Base-by-base conservation (phyloP, 73 alveolate species). In the Uronychia setigera region DNA sequence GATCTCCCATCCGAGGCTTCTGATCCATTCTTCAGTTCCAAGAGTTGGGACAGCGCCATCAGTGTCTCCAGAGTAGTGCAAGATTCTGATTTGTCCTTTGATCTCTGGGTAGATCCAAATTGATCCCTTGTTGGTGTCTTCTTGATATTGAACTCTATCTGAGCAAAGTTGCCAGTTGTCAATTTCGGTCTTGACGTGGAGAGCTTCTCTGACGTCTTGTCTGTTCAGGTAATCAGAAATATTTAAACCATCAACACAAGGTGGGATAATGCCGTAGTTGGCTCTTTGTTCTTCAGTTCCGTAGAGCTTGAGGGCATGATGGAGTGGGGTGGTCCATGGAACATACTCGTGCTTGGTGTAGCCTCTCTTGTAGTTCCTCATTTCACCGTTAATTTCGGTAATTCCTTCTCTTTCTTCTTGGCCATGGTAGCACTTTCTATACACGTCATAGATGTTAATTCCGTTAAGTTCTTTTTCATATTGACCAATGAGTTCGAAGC, bases 41-140 rank as follows among this genome's bases (percentile, higher is more conserved):
- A 85, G 59, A 27, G 93, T 88, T 27, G 98, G 98, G 0, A 94
- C 93, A 35, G 87, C 96, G 28, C 95, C 94, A 81, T 94, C 98
- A 59, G 92, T 78, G 86, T 91, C 96, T 46, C 98, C 98, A 60
- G 94, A 83, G 90, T 88, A 94, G 76, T 85, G 85, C 84, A 92
- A 80, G 34, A 94, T 88, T 81, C 93, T 94, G 60, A 86, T 81
- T 59, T 80, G 75, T 27, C 85, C 89, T 32, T 93, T 35, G 74
- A 88, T 58, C 26, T 78, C 35, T 79, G 87, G 92, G 78, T 88
- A 94, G 35, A 92, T 88, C 83, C 93, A 84, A 76, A 79, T 82
- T 13, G 95, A 76, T 19, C 82, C 91, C 26, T 84, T 78, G 75
- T 78, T 59, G 78, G 81, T 25, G 31, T 1, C 30, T 9, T 27